Evolutionary conservation across 768 basidiomycete species (phyloP).

Genomic region (Leccinum disarticulatum): DNA sequence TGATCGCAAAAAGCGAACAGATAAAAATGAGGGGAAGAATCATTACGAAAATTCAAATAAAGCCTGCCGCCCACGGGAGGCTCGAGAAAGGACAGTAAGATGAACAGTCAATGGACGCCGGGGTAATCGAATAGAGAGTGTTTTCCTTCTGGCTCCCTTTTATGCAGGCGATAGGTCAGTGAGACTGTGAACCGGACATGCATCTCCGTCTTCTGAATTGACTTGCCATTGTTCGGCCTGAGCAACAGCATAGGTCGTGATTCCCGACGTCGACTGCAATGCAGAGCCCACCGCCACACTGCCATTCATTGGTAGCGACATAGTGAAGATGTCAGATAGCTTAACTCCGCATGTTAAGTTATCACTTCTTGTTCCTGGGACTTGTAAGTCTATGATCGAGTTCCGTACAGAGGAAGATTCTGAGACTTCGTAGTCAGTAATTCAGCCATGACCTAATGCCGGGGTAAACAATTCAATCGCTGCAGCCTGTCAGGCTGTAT

Average conservation of each 20-base stretch:
- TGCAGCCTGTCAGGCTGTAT: neutral
- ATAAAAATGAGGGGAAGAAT: constrained; percentile 3
- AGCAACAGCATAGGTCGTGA: neutral
- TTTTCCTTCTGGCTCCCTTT: neutral
- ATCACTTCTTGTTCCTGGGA: neutral
- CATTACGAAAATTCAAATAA: constrained; percentile 12
- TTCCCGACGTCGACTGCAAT: neutral
- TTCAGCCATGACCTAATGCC: neutral
- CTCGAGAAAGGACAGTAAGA: neutral
- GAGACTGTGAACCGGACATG: neutral
- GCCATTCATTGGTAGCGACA: neutral
- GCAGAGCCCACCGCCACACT: neutral
- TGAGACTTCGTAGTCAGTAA: neutral
- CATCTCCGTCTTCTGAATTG: neutral
- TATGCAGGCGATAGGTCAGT: neutral
- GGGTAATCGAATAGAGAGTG: neutral
- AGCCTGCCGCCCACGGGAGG: neutral
- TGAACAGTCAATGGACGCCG: neutral
- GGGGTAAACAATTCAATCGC: neutral
- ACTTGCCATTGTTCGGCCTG: neutral
- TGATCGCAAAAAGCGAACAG: constrained; percentile 5
- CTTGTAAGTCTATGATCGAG: neutral
- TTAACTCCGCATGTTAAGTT: neutral
- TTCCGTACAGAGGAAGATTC: neutral
- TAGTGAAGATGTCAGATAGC: neutral